These are phyloP conservation scores for Theileria parva DNA, from an alignment of 169 alveolate species.

Conservation along the genomic window DNA sequence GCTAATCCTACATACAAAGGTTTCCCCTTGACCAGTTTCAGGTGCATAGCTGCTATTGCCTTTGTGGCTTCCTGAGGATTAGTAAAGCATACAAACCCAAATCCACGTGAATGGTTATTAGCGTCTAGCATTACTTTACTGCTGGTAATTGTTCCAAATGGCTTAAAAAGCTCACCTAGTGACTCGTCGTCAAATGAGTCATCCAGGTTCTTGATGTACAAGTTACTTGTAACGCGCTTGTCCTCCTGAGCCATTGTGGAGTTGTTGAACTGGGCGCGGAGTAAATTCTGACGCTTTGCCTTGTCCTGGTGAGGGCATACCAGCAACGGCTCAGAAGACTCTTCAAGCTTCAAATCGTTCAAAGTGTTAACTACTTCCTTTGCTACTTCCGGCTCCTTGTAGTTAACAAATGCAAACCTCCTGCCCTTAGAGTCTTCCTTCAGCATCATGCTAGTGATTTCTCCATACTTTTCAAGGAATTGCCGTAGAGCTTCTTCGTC, in stretches of 20 bases:
- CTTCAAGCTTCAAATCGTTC: slow-evolving; percentile 79
- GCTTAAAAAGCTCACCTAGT: slow-evolving; percentile 84
- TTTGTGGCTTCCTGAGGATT: slow-evolving; percentile 94
- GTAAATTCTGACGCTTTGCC: slow-evolving; percentile 86
- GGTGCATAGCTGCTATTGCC: slow-evolving; percentile 96
- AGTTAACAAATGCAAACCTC: slow-evolving; percentile 86
- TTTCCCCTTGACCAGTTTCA: slow-evolving; percentile 84
- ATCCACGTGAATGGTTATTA: slow-evolving; percentile 92
- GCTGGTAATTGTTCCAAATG: slow-evolving; percentile 88
- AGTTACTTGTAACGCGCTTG: slow-evolving; percentile 84
- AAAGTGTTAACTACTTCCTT: slow-evolving; percentile 85
- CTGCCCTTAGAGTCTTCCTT: slow-evolving; percentile 85
- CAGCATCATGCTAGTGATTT: slow-evolving; percentile 83
- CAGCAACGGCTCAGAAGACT: slow-evolving; percentile 72
- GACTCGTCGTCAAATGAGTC: slow-evolving; percentile 86
- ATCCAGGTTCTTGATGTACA: slow-evolving; percentile 90
- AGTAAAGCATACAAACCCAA: slow-evolving; percentile 96
- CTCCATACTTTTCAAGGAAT: slow-evolving; percentile 86
- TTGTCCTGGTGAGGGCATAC: slow-evolving; percentile 89
- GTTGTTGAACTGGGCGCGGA: slow-evolving; percentile 83
- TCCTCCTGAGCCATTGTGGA: slow-evolving; percentile 68
- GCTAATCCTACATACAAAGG: slow-evolving; percentile 93
- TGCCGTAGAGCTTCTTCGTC: slow-evolving; percentile 76
- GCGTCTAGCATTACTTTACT: slow-evolving; percentile 92
- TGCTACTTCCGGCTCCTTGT: slow-evolving; percentile 83